Evolutionary conservation across 148 eudicot genomes (phyloP).

Genomic region (Silene latifolia): DNA sequence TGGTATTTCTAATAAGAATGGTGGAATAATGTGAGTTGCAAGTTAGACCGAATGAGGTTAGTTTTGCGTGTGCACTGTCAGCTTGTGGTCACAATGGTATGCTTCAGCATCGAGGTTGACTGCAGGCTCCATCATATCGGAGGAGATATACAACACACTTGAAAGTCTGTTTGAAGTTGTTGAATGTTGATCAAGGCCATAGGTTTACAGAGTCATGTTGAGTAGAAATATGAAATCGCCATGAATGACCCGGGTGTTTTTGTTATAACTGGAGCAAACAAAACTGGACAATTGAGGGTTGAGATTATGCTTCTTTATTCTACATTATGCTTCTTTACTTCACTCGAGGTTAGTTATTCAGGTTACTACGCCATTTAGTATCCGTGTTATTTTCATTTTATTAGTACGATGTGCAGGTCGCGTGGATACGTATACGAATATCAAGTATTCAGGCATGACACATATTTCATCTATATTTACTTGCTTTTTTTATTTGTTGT

Average conservation of each 20-base stretch:
- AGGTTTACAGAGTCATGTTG: slow-evolving; percentile 4
- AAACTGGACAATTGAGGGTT: background rate
- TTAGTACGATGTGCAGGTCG: no score
- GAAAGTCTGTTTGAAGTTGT: slow-evolving; percentile 39
- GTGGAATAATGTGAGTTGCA: slow-evolving; percentile 16
- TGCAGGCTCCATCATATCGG: slow-evolving; percentile 51
- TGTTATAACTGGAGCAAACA: background rate
- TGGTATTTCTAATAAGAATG: slow-evolving; percentile 55
- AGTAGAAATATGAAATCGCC: background rate
- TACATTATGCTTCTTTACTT: no score
- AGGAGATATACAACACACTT: slow-evolving; percentile 47
- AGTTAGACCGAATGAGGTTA: slow-evolving; percentile 55
- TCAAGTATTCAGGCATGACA: no score
- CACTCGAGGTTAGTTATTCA: no score
- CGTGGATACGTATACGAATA: no score
- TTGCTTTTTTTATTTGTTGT: no score
- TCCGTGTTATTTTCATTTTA: no score
- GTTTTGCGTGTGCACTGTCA: slow-evolving; percentile 52
- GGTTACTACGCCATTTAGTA: no score
- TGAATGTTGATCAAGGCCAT: slow-evolving; percentile 13
- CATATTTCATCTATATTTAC: no score
- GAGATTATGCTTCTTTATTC: no score
- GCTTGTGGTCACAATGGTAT: slow-evolving; percentile 71
- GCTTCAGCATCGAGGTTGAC: slow-evolving; percentile 71
- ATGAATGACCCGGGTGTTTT: background rate